Evolutionary conservation across 1,284 basidiomycete genomes (phyloP).

Genomic region (Ceratobasidium papillatum): DNA sequence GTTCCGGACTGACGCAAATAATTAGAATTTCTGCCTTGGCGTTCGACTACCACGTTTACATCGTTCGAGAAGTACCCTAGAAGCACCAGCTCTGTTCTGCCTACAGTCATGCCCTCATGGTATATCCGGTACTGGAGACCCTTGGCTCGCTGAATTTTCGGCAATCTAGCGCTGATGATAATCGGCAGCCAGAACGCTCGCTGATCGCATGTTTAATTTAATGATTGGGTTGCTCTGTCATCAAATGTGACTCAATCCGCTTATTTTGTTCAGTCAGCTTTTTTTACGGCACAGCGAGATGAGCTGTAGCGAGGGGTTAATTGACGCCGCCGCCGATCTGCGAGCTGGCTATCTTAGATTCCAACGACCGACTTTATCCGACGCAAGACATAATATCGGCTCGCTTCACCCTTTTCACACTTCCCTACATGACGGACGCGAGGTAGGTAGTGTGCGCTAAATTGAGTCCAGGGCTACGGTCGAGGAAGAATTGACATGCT

Average conservation of each 20-base stretch:
- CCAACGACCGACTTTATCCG: constrained; percentile 4
- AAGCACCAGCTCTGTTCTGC: neutral
- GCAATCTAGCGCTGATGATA: constrained; percentile 5
- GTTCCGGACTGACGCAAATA: neutral
- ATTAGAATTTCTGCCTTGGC: constrained; percentile 4
- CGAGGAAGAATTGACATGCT: constrained; percentile 38
- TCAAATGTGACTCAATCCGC: constrained; percentile 29
- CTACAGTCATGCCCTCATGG: neutral
- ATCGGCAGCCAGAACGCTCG: neutral
- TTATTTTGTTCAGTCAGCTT: neutral
- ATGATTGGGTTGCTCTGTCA: constrained; percentile 1
- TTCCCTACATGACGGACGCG: constrained; percentile 19
- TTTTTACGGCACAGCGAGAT: constrained; percentile 3
- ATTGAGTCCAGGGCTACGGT: constrained; percentile 31
- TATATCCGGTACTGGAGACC: neutral
- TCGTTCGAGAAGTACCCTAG: neutral
- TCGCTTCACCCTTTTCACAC: constrained; percentile 25
- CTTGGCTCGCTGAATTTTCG: constrained; percentile 30
- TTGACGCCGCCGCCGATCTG: neutral
- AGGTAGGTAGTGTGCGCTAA: constrained; percentile 23
- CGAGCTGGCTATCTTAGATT: constrained; percentile 6
- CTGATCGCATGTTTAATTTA: constrained; percentile 29
- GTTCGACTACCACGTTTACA: neutral
- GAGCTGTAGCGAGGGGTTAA: neutral
- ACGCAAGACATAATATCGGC: constrained; percentile 25